Evolutionary conservation across 2,329 filamentous ascomycete genomes (phyloP), one percentile per base, ranked within the genome.

Genomic region (Colletotrichum orbiculare): DNA sequence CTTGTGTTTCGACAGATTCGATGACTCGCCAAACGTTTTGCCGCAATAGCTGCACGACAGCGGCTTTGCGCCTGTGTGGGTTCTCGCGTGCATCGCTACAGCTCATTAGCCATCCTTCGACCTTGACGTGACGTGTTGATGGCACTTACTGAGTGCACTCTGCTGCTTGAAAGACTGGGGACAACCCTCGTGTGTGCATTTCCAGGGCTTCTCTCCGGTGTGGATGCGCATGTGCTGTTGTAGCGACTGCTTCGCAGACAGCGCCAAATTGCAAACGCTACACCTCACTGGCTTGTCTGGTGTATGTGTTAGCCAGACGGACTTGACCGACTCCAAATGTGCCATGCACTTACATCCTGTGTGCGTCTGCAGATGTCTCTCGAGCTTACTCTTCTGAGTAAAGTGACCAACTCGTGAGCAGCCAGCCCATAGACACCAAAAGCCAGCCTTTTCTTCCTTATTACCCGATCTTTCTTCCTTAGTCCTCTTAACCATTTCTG

Each of bases 191-290:
- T 73, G 73, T 9, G 77, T 73, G 72, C 89, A 92, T 45, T 81
- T 77, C 76, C 87, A 89, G 34, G 89, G 89, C 67, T 86, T 89
- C 66, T 87, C 84, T 43, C 88, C 87, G 0, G 88, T 89, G 71
- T 92, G 90, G 2, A 86, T 90, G 15, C 88, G 84, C 72, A 86
- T 81, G 69, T 92, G 90, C 72, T 91, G 89, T 46, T 87, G 85
- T 7, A 91, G 81, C 1, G 90, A 87, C 73, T 91, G 89, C 69
- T 88, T 86, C 2, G 89, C 89, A 1, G 89, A 91, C 70, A 91
- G 87, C 3, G 79, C 78, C 62, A 85, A 78, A 9, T 81, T 78
- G 70, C 89, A 92, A 17, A 81, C 78, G 2, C 78, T 71, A 67
- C 87, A 90, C 48, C 80, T 77, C 60, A 85, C 87, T 7, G 87